A percentile compares a stretch with the other conserved stretches of the same genome.
These are phyloP conservation scores for Oidium heveae DNA, from an alignment of 2,329 filamentous ascomycete genomes.

Conservation along the genomic window DNA sequence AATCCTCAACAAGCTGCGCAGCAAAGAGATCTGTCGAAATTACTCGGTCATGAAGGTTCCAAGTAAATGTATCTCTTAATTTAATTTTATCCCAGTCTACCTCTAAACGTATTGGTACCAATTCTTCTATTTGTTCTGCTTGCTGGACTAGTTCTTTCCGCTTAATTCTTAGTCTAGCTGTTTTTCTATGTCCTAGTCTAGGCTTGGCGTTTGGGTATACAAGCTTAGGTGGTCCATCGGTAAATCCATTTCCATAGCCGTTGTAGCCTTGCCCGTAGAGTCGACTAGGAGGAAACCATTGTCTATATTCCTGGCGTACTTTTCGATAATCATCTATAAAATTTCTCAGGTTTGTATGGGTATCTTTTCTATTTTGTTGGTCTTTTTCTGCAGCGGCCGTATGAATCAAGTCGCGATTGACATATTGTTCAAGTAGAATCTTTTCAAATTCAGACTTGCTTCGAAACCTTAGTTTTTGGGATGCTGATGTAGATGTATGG, in stretches of 20 bases:
- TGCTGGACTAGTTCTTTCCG: conserved; percentile 65
- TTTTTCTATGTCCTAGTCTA: conserved; percentile 51
- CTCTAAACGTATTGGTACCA: conserved; percentile 76
- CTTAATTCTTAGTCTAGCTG: conserved; percentile 44
- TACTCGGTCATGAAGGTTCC: conserved; percentile 85
- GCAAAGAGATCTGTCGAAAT: conserved; percentile 62
- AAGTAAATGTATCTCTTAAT: conserved; percentile 90
- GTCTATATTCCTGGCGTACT: conserved; percentile 28
- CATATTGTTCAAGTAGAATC: conserved; percentile 34
- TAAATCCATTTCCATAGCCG: conserved; percentile 71
- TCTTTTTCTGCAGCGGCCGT: conserved; percentile 25
- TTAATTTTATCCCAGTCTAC: conserved; percentile 92
- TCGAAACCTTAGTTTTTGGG: conserved; percentile 10
- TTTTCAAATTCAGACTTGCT: conserved; percentile 16
- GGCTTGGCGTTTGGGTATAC: conserved; percentile 59
- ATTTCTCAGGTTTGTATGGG: conserved; percentile 36
- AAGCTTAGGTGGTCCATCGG: conserved; percentile 45
- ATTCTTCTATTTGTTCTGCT: conserved; percentile 71
- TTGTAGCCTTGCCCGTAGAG: conserved; percentile 55
- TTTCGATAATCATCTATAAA: conserved; percentile 46
- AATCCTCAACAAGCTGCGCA: conserved; percentile 72
- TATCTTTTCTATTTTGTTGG: conserved; percentile 24
- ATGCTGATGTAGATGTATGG: conserved; percentile 4
- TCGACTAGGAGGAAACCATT: conserved; percentile 28
- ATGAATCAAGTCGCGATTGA: conserved; percentile 35